Evolutionary conservation across 306 rosid species (phyloP).

Genomic region (Rosa rugosa): DNA sequence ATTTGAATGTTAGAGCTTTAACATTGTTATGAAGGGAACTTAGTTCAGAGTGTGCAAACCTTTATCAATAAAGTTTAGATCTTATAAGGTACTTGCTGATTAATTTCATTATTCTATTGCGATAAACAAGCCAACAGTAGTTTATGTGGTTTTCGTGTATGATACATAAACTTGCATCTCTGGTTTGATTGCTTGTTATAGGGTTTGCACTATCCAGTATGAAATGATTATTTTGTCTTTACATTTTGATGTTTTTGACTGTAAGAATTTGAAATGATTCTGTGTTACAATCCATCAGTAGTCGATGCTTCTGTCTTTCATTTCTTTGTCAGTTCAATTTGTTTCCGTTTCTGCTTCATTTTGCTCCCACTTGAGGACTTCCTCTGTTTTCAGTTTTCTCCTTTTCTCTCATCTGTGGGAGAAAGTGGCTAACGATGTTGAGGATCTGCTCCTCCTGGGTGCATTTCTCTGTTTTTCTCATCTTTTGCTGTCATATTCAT

Average conservation of each 20-base stretch:
- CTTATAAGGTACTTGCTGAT: neutral
- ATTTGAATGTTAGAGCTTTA: neutral
- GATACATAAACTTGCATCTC: neutral
- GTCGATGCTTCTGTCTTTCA: no score
- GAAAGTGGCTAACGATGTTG: no score
- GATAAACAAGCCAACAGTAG: no score
- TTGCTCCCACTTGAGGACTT: neutral
- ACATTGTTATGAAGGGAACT: neutral
- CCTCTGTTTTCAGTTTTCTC: no score
- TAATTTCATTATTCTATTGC: neutral
- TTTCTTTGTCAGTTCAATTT: neutral
- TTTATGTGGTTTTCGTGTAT: no score
- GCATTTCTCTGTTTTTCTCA: no score
- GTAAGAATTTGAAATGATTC: neutral
- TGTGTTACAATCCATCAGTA: no score
- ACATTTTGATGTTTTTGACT: neutral
- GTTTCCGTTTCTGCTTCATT: neutral
- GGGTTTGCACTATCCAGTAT: neutral
- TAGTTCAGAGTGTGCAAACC: neutral
- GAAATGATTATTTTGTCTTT: neutral
- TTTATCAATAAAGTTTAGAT: neutral
- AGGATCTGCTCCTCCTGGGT: no score
- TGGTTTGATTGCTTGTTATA: neutral
- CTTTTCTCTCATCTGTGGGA: no score
- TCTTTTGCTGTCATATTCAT: no score